Percentiles rank a stretch among this genome's conserved stretches.
Conservation (phyloP, 176 grass and related monocot genomes). For the Carex scoparia region DNA sequence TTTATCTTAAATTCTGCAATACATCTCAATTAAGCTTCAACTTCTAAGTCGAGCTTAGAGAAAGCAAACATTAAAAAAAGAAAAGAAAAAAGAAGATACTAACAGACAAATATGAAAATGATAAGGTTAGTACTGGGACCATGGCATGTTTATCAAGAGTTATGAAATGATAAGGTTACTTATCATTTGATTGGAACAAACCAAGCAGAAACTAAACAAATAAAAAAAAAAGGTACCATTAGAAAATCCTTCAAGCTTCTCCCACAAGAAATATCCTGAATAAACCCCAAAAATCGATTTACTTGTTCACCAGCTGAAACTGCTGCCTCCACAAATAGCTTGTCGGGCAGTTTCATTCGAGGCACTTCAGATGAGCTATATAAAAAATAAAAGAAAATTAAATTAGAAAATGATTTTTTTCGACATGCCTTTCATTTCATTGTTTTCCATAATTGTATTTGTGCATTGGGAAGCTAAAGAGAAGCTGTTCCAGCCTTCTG, state of each 20-base stretch:
- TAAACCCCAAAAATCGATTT: constrained; percentile 60
- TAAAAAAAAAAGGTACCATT: constrained; percentile 39
- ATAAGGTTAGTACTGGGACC: not conserved
- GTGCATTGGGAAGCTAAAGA: not conserved
- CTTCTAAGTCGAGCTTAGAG: not conserved
- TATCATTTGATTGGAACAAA: not conserved
- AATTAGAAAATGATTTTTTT: not conserved
- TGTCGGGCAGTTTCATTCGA: constrained; percentile 56
- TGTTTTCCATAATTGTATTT: not conserved
- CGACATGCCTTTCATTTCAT: not conserved
- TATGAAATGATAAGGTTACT: not conserved
- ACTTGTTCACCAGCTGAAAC: constrained; percentile 44
- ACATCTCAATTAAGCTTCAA: not conserved
- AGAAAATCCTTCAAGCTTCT: constrained; percentile 73
- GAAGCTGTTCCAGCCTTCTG: not conserved
- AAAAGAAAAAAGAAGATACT: not conserved
- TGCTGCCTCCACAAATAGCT: constrained; percentile 65
- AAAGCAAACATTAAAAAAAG: not conserved
- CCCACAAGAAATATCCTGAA: constrained; percentile 81
- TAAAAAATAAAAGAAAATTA: not conserved
- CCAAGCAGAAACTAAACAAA: not conserved
- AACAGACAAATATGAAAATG: not conserved
- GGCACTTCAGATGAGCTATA: constrained; percentile 44
- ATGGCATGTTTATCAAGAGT: not conserved
- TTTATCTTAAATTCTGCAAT: not conserved